phyloP scores from a whole-genome alignment of 495 filamentous ascomycete genomes.

The Penicillium soppii region DNA sequence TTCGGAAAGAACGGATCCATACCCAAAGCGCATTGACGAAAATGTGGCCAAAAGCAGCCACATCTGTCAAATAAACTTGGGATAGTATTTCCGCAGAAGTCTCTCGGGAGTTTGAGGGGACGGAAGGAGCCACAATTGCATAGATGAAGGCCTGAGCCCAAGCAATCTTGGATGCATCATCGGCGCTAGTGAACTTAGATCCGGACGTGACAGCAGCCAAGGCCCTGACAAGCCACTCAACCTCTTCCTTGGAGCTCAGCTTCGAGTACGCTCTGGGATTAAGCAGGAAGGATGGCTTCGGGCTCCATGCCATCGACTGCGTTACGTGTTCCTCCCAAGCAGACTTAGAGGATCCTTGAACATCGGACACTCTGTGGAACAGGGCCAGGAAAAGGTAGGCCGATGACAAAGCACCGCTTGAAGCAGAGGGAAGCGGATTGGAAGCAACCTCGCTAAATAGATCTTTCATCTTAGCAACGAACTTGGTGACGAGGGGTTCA shows the following conservation, averaged over 20 bases:
- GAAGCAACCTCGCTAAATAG: slow-evolving; percentile 70
- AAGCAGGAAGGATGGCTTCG: slow-evolving; percentile 82
- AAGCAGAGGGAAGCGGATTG: slow-evolving; percentile 73
- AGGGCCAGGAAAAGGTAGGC: slow-evolving; percentile 74
- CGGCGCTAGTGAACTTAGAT: slow-evolving; percentile 29
- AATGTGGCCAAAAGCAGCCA: slow-evolving; percentile 52
- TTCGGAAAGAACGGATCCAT: slow-evolving; percentile 67
- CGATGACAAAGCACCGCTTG: slow-evolving; percentile 71
- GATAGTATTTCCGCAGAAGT: slow-evolving; percentile 58
- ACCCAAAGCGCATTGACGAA: slow-evolving; percentile 76
- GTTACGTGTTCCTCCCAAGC: slow-evolving; percentile 53
- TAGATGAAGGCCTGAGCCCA: slow-evolving; percentile 87
- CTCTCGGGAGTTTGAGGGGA: slow-evolving; percentile 58
- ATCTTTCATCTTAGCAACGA: slow-evolving; percentile 66
- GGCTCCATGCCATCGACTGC: slow-evolving; percentile 59
- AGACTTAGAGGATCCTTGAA: slow-evolving; percentile 32
- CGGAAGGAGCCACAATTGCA: slow-evolving; percentile 58
- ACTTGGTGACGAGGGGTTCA: slow-evolving; percentile 42
- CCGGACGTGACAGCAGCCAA: slow-evolving; percentile 59
- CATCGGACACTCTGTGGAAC: slow-evolving; percentile 29
- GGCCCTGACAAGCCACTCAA: slow-evolving; percentile 71
- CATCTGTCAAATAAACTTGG: slow-evolving; percentile 53
- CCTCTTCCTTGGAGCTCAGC: slow-evolving; percentile 66
- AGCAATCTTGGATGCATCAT: slow-evolving; percentile 43
- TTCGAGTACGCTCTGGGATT: slow-evolving; percentile 83